phyloP scores from a whole-genome alignment of 2,329 filamentous ascomycete genomes.

The Colletotrichum sp. region DNA sequence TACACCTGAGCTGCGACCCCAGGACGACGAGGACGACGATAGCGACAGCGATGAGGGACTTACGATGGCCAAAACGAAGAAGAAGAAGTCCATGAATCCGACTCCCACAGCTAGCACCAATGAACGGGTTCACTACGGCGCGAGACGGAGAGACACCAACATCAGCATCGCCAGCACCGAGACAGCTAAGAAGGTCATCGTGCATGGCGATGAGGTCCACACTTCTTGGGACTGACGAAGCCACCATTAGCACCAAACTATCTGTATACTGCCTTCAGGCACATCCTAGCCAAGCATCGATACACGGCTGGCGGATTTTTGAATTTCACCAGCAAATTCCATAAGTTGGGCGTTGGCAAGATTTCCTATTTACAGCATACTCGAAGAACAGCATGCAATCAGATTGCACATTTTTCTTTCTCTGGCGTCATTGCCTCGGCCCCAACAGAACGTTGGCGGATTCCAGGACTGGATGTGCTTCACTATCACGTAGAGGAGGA shows the following conservation, averaged over 20 bases:
- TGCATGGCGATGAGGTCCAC: conserved; percentile 12
- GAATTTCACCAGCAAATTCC: not conserved
- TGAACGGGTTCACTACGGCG: conserved; percentile 37
- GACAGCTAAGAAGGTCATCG: conserved; percentile 60
- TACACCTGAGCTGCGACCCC: conserved; percentile 15
- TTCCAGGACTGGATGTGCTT: not conserved
- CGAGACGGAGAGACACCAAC: conserved; percentile 62
- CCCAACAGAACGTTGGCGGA: not conserved
- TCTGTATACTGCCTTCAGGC: not conserved
- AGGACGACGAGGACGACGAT: conserved; percentile 47
- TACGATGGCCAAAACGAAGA: conserved; percentile 58
- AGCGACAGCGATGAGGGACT: conserved; percentile 61
- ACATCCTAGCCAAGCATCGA: not conserved
- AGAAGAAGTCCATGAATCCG: conserved; percentile 33
- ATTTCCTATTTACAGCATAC: not conserved
- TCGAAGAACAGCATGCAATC: conserved; percentile 18
- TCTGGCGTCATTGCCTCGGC: not conserved
- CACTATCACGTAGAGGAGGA: not conserved
- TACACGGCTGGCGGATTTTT: not conserved
- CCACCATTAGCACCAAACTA: not conserved
- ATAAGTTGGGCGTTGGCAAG: not conserved
- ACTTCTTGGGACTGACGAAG: not conserved
- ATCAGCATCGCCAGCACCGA: conserved; percentile 66
- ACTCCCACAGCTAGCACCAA: not conserved
- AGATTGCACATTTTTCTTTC: conserved; percentile 9